Conservation (phyloP, 2,329 filamentous ascomycete species). For the Fusarium albidum region DNA sequence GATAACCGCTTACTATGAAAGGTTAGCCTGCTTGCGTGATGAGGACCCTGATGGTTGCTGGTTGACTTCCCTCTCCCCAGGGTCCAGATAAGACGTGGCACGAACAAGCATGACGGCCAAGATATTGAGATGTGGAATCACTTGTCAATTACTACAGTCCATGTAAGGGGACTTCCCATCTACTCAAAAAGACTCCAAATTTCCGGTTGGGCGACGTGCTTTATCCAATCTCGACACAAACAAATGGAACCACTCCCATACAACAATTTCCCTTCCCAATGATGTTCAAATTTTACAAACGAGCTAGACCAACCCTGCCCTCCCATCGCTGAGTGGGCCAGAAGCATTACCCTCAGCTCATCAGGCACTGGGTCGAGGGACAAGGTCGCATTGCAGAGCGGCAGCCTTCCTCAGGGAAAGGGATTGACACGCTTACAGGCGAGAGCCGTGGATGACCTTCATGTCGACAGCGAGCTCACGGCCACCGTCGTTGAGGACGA, state of each 20-base stretch:
- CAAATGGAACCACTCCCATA: constrained; percentile 40
- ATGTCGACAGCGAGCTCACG: constrained; percentile 97
- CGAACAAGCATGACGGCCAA: neutral
- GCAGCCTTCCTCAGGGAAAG: constrained; percentile 29
- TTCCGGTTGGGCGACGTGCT: constrained; percentile 45
- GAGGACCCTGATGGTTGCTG: constrained; percentile 24
- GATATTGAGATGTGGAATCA: constrained; percentile 39
- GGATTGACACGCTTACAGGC: constrained; percentile 58
- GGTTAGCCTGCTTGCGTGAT: constrained; percentile 4
- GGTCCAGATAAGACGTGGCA: neutral
- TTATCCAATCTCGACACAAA: constrained; percentile 45
- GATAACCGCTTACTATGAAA: neutral
- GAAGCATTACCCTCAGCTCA: constrained; percentile 26
- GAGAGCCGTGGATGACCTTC: constrained; percentile 92
- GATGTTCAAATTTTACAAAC: constrained; percentile 35
- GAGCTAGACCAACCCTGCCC: constrained; percentile 22
- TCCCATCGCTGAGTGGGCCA: constrained; percentile 23
- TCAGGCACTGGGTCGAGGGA: constrained; percentile 29
- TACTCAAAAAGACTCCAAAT: constrained; percentile 50
- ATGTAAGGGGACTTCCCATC: constrained; percentile 55
- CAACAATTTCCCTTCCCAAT: constrained; percentile 28
- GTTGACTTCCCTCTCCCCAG: neutral
- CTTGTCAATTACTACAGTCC: constrained; percentile 46
- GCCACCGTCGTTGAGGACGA: constrained; percentile 93
- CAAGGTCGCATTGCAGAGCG: constrained; percentile 37